Evolutionary conservation across 2,329 filamentous ascomycete genomes (phyloP).

Genomic region (Penicillium expansum): DNA sequence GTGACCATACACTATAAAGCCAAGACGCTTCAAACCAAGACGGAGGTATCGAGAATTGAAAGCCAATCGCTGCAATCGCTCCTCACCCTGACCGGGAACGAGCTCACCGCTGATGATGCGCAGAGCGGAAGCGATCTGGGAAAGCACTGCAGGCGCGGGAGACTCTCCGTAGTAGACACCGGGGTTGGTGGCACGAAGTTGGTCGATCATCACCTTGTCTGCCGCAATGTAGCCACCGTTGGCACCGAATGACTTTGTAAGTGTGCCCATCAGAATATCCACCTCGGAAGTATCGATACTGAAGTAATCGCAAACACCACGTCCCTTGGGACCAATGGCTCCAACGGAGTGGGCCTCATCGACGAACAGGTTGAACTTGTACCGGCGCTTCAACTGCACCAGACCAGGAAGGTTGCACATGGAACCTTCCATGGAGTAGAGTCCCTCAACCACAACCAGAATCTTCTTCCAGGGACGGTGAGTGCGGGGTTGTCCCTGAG

Average conservation of each 20-base stretch:
- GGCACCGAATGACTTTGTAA: conserved; percentile 97
- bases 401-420: conserved; percentile 97
- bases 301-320: conserved; percentile 97
- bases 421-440: conserved; percentile 99
- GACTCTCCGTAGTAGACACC: conserved; percentile 85
- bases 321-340: conserved; percentile 80
- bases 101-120: conserved; percentile 87
- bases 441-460: conserved; percentile 87
- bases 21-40: conserved; percentile 91
- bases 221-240: conserved; percentile 95
- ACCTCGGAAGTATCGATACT: conserved; percentile 82
- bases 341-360: conserved; percentile 97
- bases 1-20: conserved; percentile 94
- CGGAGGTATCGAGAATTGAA: conserved; percentile 99
- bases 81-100: conserved; percentile 85
- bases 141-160: conserved; percentile 80
- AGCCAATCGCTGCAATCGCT: conserved; percentile 89
- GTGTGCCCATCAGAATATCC: conserved; percentile 95
- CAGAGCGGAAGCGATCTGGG: conserved; percentile 84
- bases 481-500: conserved; percentile 95
- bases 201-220: conserved; percentile 87
- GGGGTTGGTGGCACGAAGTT: conserved; percentile 80
- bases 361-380: conserved; percentile 95
- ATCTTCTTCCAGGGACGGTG: conserved; percentile 99
- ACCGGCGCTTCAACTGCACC: conserved; percentile 82